Evolutionary conservation across 2,329 filamentous ascomycete species (phyloP).

Genomic region (Phoma sp.): DNA sequence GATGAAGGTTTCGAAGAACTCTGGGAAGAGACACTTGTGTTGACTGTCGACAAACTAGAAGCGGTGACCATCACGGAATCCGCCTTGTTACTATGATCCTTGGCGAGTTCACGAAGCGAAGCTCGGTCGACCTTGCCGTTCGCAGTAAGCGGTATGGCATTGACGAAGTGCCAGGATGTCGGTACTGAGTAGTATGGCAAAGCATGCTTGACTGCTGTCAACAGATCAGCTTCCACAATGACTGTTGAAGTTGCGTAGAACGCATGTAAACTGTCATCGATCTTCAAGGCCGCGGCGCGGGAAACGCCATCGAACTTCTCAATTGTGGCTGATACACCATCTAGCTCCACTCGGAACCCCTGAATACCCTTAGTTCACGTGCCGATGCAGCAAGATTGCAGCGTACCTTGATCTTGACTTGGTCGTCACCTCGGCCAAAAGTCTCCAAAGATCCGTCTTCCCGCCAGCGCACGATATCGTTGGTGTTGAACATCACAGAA

Average conservation of each 20-base stretch:
- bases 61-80: constrained; percentile 11
- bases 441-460: constrained; percentile 61
- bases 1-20: background rate
- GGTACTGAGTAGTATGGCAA: constrained; percentile 65
- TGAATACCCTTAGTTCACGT: constrained; percentile 17
- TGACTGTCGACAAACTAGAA: background rate
- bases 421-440: constrained; percentile 65
- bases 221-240: constrained; percentile 42
- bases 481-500: constrained; percentile 64
- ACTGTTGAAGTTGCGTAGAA: constrained; percentile 54
- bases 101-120: constrained; percentile 47
- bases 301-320: constrained; percentile 47
- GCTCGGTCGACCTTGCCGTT: constrained; percentile 65
- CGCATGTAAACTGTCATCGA: constrained; percentile 58
- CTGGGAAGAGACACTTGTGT: background rate
- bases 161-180: constrained; percentile 52
- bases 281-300: constrained; percentile 56
- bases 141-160: constrained; percentile 57
- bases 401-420: constrained; percentile 63
- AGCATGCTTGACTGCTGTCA: constrained; percentile 49
- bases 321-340: constrained; percentile 56
- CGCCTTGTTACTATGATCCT: background rate
- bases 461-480: constrained; percentile 63
- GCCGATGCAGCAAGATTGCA: no score
- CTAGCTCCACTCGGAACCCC: constrained; percentile 67